Evolutionary conservation across 371 early-diverging fungal genomes (phyloP).

Genomic region (Apophysomyces trapeziformis): DNA sequence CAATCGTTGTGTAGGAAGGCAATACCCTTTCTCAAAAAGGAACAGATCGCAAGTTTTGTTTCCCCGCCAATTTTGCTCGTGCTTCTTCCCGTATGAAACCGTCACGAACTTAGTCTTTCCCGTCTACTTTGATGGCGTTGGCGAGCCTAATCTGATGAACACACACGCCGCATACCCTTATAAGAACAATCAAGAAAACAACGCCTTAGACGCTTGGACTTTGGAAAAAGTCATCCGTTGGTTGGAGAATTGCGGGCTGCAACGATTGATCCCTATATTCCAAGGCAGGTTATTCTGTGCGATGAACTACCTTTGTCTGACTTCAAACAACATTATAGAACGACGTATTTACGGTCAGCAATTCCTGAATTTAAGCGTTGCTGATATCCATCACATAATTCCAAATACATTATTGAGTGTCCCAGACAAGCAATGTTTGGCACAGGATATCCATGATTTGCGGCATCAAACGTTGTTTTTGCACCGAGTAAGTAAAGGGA

Average conservation of each 20-base stretch:
- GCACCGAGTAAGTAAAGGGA: conserved; percentile 8
- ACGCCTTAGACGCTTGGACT: conserved; percentile 18
- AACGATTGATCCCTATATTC: conserved; percentile 14
- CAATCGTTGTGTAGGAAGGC: too few species aligned
- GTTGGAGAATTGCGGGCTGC: conserved; percentile 24
- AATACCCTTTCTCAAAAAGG: too few species aligned
- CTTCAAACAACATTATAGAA: conserved; percentile 11
- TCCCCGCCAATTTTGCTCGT: neutral
- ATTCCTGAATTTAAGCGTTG: conserved; percentile 20
- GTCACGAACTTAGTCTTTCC: conserved; percentile 9
- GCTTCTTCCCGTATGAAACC: neutral
- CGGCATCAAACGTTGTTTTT: conserved; percentile 11
- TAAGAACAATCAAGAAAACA: neutral
- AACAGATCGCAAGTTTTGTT: too few species aligned
- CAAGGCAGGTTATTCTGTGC: conserved; percentile 18
- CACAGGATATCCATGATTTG: conserved; percentile 30
- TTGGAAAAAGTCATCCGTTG: conserved; percentile 27
- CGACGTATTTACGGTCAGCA: conserved; percentile 22
- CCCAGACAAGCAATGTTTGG: conserved; percentile 36
- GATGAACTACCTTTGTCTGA: neutral
- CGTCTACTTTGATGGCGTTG: conserved; percentile 23
- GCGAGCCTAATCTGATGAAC: conserved; percentile 19
- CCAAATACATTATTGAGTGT: conserved; percentile 24
- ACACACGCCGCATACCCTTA: conserved; percentile 7
- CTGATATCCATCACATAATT: conserved; percentile 18